Conservation (phyloP, 805 yeast species). For the Wickerhamomyces xylosicus region DNA sequence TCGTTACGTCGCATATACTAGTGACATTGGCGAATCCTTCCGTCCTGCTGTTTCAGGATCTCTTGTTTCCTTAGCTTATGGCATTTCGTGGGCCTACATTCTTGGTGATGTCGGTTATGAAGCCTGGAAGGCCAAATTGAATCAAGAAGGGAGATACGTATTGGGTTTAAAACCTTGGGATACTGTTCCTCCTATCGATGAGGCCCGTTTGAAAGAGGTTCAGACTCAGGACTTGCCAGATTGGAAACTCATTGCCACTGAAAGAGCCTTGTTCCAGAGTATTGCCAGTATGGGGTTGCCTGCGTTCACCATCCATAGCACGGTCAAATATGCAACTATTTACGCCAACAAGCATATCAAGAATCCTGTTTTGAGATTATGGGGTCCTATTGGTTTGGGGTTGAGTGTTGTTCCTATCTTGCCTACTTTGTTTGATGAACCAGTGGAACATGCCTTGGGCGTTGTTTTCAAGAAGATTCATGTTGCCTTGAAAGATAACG, state of each 20-base stretch:
- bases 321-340: constrained; percentile 59
- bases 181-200: constrained; percentile 29
- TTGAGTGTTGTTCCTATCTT: constrained; percentile 66
- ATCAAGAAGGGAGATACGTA: constrained; percentile 51
- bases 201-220: constrained; percentile 24
- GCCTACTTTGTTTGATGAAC: constrained; percentile 76
- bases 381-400: constrained; percentile 76
- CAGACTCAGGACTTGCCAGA: constrained; percentile 34
- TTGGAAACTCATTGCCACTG: constrained; percentile 54
- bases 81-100: constrained; percentile 66
- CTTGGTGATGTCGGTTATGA: constrained; percentile 67
- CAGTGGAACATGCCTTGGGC: constrained; percentile 64
- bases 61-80: constrained; percentile 58
- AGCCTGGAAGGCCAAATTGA: constrained; percentile 61
- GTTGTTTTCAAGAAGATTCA: constrained; percentile 45
- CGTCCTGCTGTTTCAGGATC: constrained; percentile 70
- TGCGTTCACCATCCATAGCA: constrained; percentile 73
- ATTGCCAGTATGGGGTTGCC: constrained; percentile 84
- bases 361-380: constrained; percentile 38
- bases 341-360: constrained; percentile 45
- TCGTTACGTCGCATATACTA: constrained; percentile 77
- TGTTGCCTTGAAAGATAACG: constrained; percentile 5
- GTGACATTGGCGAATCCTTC: constrained; percentile 81
- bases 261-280: constrained; percentile 73
- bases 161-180: constrained; percentile 67